Base-by-base conservation (phyloP, 2,329 filamentous ascomycete genomes). In the Penicillium hesseltinei region DNA sequence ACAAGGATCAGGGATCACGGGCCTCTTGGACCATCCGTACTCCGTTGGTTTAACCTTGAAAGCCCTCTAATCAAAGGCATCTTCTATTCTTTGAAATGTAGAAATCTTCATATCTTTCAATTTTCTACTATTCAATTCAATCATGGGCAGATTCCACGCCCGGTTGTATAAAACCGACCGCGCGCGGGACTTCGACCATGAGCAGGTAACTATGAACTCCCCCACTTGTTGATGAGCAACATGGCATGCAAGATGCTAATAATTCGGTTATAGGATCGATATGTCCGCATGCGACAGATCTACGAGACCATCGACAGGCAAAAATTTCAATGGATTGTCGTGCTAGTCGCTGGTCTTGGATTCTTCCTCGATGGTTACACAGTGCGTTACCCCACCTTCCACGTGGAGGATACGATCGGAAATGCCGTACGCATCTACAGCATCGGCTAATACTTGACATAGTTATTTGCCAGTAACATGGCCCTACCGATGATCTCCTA, bases 381-480 rank as follows among this genome's bases (percentile, higher is more conserved):
- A 5, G 71, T 74, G 36, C 57, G 66, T 59, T 11, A 19, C 6
- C 5, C 44, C 45, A 25, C 21, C 9, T 15, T 38, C 2, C 13
- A 33, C 21, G 25, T 17, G 38, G 23, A 23, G 15, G 2, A 39
- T 19, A 39, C 17, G 0, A 36, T 29, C 15, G 9, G 5, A 45
- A 31, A 23, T 23, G 23, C 4, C 23, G 23, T 1, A 23, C 25
- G 0, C 8, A n/a, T 11, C 8, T 21, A 3, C 3, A 10, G 2
- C 40, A 27, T 39, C 15, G 23, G 4, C 47, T 47, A 36, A 40
- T 36, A 29, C 8, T 39, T 11, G 13, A 27, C 5, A 25, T 36
- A 77, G 69, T 69, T 82, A 11, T 82, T 82, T 64, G 78, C 79
- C 17, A 78, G 75, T 58, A 82, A 82, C 44, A 76, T 80, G 59